Evolutionary conservation across 75 land plant genomes (phyloP), one percentile per base, ranked within the genome.

Genomic region (Adiantum capillusveneris): DNA sequence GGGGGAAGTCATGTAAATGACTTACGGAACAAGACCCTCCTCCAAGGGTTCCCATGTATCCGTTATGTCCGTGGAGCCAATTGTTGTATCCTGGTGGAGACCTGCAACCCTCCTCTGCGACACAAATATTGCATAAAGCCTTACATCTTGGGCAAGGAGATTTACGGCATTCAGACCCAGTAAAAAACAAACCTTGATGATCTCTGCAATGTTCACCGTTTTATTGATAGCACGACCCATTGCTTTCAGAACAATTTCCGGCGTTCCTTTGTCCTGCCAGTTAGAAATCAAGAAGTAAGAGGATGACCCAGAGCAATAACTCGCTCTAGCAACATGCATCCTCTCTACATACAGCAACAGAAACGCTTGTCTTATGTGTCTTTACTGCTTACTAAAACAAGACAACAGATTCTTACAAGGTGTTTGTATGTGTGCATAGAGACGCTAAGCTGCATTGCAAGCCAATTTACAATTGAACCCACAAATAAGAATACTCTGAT

Each of bases 11-110:
- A 30, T 42, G 14, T 1, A 31, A 7, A 24, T 39, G 56, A 31
- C 90, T 86, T 81, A 89, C 91, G 91, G 84, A 16, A 86, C 79
- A 26, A 91, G 97, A 50, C 97, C 97, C 66, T 92, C 97, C 63
- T 92, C 97, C 25, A 92, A 52, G 18, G 97, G 97, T 44, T 88
- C 86, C 97, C 97, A 92, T 24, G 81, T 82, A 64, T 92, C 97
- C 49, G 82, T 85, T 22, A 92, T 92, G 67, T 88, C 94, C 29
- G 94, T 92, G 11, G 97, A 88, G 34, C 86, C 89, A 76, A 88
- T 88, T 17, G 80, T 39, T 50, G 97, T 88, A 62, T 53, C 78
- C 66, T 92, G 97, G 58, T 92, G 97, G 57, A 92, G 89, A 62
- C 89, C 95, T 54, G 67, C 80, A 80, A 90, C 81, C 68, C 96